Conservation (phyloP, 345 rosid genomes). For the Mangifera indica region DNA sequence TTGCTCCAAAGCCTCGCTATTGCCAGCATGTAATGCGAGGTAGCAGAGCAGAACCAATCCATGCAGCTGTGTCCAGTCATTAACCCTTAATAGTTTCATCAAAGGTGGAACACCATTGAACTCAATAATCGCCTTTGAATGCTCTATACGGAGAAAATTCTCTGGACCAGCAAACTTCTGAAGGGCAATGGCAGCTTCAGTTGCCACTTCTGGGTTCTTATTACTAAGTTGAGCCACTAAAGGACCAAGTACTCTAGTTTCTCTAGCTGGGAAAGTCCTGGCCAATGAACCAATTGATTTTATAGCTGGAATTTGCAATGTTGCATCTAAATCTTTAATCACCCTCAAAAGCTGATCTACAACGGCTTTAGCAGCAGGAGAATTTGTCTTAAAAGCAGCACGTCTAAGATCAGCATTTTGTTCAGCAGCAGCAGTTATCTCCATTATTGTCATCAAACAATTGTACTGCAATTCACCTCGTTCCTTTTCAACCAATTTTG, state of each 20-base stretch:
- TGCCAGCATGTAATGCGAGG: slow-evolving; percentile 63
- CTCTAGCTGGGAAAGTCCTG: slow-evolving; percentile 85
- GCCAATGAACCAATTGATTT: slow-evolving; percentile 77
- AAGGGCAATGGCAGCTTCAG: slow-evolving; percentile 66
- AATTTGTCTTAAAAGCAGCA: slow-evolving; percentile 78
- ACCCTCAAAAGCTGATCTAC: slow-evolving; percentile 76
- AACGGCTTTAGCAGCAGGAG: slow-evolving; percentile 86
- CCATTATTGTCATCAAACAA: slow-evolving; percentile 81
- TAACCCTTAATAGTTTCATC: slow-evolving; percentile 63
- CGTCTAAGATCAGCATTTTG: slow-evolving; percentile 67
- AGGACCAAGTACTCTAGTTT: slow-evolving; percentile 66
- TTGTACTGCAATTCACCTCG: slow-evolving; percentile 65
- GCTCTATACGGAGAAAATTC: slow-evolving; percentile 59
- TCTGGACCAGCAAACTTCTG: slow-evolving; percentile 64
- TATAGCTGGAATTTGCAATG: slow-evolving; percentile 61
- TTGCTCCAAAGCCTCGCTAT: slow-evolving; percentile 55
- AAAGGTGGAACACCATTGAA: slow-evolving; percentile 47
- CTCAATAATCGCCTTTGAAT: slow-evolving; percentile 71
- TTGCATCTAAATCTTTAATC: slow-evolving; percentile 52
- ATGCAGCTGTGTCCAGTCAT: slow-evolving; percentile 56
- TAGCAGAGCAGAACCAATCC: slow-evolving; percentile 70
- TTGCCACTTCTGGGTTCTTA: slow-evolving; percentile 57
- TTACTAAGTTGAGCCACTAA: slow-evolving; percentile 57
- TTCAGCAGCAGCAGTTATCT: slow-evolving; percentile 83
- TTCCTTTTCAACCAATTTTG: slow-evolving; percentile 73